Evolutionary conservation across 306 rosid genomes (phyloP).

Genomic region (Hippophae rhamnoides): DNA sequence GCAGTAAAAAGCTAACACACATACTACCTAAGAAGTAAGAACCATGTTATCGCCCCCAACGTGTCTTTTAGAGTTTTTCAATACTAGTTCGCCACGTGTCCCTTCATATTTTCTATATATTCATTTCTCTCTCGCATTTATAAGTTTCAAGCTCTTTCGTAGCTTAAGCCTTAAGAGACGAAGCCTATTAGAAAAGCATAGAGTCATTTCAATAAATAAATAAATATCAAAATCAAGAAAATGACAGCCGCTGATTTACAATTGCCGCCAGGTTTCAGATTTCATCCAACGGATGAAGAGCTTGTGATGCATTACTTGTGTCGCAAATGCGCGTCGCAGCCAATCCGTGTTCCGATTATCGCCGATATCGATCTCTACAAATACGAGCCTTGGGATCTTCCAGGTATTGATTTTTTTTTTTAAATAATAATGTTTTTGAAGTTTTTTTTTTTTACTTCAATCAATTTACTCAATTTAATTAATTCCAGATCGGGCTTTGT

Average conservation of each 20-base stretch:
- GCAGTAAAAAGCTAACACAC: slow-evolving; percentile 3
- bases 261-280: slow-evolving; percentile 85
- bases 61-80: slow-evolving; percentile 51
- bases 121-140: slow-evolving; percentile 30
- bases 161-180: slow-evolving; percentile 3
- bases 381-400: slow-evolving; percentile 84
- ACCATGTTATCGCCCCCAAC: slow-evolving; percentile 48
- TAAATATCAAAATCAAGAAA: neutral
- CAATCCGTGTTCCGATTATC: slow-evolving; percentile 69
- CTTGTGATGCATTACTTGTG: slow-evolving; percentile 82
- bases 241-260: slow-evolving; percentile 57
- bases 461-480: neutral
- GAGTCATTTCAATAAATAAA: too few relatives aligned
- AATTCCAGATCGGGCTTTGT: slow-evolving; percentile 45
- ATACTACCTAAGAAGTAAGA: too few relatives aligned
- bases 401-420: slow-evolving; percentile 28
- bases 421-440: too few relatives aligned
- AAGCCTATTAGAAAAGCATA: neutral
- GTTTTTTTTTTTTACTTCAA: neutral
- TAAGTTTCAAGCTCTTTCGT: slow-evolving; percentile 75
- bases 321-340: slow-evolving; percentile 70
- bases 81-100: slow-evolving; percentile 40
- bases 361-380: slow-evolving; percentile 88
- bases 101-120: slow-evolving; percentile 27
- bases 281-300: slow-evolving; percentile 96